Base-by-base conservation (phyloP, 768 basidiomycete genomes). In the Xerocomus potaroensis region DNA sequence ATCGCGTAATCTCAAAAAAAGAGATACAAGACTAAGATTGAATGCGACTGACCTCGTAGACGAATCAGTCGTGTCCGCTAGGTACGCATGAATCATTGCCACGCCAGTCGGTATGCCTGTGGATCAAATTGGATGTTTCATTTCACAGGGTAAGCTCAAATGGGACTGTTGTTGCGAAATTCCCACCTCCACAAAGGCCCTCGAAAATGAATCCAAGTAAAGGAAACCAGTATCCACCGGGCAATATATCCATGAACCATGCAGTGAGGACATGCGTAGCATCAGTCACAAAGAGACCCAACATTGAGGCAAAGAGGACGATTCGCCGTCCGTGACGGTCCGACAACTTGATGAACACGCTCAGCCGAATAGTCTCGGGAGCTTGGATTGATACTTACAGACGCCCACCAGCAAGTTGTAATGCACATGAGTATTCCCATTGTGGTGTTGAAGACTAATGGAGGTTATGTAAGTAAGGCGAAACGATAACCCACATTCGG, bases 401-500 rank as follows among this genome's bases (percentile, higher is more conserved):
- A 75, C 45, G 87, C 85, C 92, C 92, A 95, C 79, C 83, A 93
- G 3, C 79, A 88, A 11, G 84, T 83, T 3, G 90, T 91, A 27
- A 93, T 59, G 51, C 87, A 87, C 26, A 80, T 76, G 27, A 95
- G 69, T 41, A 90, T 64, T 8, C 92, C 92, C 69, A 79, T 80
- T 8, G 75, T 70, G 3, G 82, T 71, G 0, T 78, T 65, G 60
- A 87, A 81, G 18, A 75, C 86, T 90, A 54, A 2, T 12, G 19
- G n/a, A 46, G 18, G 24, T 43, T n/a, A n/a, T n/a, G n/a, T 50
- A 5, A 52, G 31, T 39, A 14, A 44, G n/a, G 41, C 11, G 12
- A 2, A 43, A 40, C 15, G 24, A 35, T 0, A 14, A 12, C 5
- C 10, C 8, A 3, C 1, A 22, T 19, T 32, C 5, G 14, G 66